Evolutionary conservation across 495 filamentous ascomycete genomes (phyloP), one percentile per base, ranked within the genome.

Genomic region (Lophiotrema nucula): DNA sequence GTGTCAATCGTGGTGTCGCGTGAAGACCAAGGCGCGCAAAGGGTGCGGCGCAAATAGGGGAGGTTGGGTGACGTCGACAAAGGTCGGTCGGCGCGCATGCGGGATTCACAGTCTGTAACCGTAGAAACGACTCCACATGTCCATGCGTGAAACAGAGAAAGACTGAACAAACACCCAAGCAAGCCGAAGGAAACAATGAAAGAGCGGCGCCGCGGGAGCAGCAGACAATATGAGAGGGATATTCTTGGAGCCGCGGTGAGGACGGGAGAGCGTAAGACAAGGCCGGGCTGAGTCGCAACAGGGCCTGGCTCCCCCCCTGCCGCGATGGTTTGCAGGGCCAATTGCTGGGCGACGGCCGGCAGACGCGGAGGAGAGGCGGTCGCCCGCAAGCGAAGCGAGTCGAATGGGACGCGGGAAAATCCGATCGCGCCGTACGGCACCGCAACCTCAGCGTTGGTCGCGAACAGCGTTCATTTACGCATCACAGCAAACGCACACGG

Each of bases 11-110:
- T 1, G 45, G 46, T 25, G 33, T 31, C 4, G 10, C 37, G 44
- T 16, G 41, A 12, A 3, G 16, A 35, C 16, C 16, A 1, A 4
- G 39, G 15, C 19, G 28, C 23, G 3, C n/a, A 18, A 10, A 24
- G 48, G 37, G 25, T 25, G 35, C 13, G 47, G 43, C 23, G 28
- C n/a, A 39, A 62, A 66, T 62, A 46, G 63, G 63, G 63, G 58
- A 39, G 63, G 63, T 62, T 65, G 58, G 63, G 63, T 66, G 63
- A 66, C 63, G 63, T 65, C 54, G 39, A 28, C 45, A 11, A 52
- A 41, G n/a, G 38, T 31, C 21, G 19, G 28, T 13, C 4, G 26
- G 23, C 12, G 22, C 45, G 12, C 5, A 39, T 8, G 18, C 16
- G 4, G 31, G 23, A 38, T 23, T 19, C 8, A 56, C 12, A 41